Percentiles rank a stretch among this genome's conserved stretches.
These are phyloP conservation scores for Posidonia oceanica DNA, from an alignment of 116 monocot genomes.

Conservation along the genomic window DNA sequence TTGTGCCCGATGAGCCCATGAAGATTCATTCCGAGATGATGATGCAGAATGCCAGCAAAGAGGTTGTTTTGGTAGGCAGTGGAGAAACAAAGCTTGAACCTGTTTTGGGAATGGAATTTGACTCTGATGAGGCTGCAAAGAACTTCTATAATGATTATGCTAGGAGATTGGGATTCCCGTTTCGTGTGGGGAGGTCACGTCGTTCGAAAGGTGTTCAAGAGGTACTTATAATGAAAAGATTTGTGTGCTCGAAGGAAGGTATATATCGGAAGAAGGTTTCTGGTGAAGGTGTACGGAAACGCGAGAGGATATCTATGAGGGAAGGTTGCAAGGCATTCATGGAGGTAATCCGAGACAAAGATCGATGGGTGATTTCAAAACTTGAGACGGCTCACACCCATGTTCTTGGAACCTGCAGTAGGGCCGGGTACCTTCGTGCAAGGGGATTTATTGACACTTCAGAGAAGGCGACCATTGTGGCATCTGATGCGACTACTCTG, in stretches of 20 bases:
- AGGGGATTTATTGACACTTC: conserved; percentile 65
- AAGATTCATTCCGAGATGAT: conserved; percentile 14
- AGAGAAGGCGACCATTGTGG: conserved; percentile 46
- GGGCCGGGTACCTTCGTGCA: conserved; percentile 85
- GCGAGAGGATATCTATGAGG: conserved; percentile 84
- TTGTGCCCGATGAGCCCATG: conserved; percentile 11
- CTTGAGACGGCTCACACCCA: conserved; percentile 89
- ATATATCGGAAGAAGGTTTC: conserved; percentile 72
- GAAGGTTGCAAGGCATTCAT: conserved; percentile 98
- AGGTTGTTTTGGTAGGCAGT: conserved; percentile 10
- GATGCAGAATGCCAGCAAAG: conserved; percentile 16
- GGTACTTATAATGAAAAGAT: conserved; percentile 91
- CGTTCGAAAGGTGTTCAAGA: conserved; percentile 90
- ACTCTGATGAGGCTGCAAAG: conserved; percentile 93
- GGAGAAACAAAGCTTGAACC: conserved; percentile 52
- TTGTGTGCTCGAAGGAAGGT: conserved; percentile 96
- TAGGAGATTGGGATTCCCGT: conserved; percentile 77
- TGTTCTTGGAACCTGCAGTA: conserved; percentile 76
- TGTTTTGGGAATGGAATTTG: conserved; percentile 71
- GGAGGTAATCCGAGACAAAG: conserved; percentile 82
- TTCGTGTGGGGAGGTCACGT: conserved; percentile 85
- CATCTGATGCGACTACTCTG: conserved; percentile 50
- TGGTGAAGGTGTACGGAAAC: conserved; percentile 61
- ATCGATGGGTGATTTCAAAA: conserved; percentile 85
- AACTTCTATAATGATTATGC: conserved; percentile 95